Base-by-base conservation (phyloP, 441 rosid genomes). In the Populus hybrid region DNA sequence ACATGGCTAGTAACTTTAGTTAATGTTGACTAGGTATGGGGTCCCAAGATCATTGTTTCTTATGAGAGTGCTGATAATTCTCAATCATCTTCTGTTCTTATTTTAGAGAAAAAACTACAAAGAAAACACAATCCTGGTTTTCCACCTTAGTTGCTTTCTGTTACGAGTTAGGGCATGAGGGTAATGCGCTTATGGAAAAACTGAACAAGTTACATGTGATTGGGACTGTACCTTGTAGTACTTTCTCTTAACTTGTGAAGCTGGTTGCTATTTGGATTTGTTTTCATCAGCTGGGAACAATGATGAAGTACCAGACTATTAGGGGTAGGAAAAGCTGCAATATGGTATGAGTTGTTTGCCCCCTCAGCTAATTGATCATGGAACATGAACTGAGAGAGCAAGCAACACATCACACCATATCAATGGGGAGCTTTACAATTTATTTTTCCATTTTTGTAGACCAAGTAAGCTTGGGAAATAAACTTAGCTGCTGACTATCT, bases 331-430 rank as follows among this genome's bases (percentile, higher is more conserved):
- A 29, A 59, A 59, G 18, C 67, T 59, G 36, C 73, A 68, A 63
- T 31, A 68, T 53, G 76, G n/a, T 18, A 66, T 28, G 26, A 35
- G 53, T 77, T 31, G 50, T 24, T 21, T n/a, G 31, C 38, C 36
- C 9, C 24, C 45, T 29, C 11, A 8, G 29, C 33, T 56, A 36
- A 14, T 59, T 20, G 40, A 73, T 68, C 38, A 12, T 31, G 21
- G 64, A 28, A 14, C 10, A 42, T 64, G 36, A 76, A 72, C 20
- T 33, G 28, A 64, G 45, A 56, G 66, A 75, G 72, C 70, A 70
- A 75, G 72, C 65, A 11, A 56, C 70, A 18, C 7, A 21, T 65
- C 20, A 42, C 26, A 35, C 9, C 42, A 35, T 33, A 40, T 56
- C 53, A 68, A 53, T 16, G 20, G 69, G 21, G 10, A 63, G 42